Evolutionary conservation across 257 asterid genomes (phyloP), one percentile per base, ranked within the genome.

Genomic region (Penstemon eatonii): DNA sequence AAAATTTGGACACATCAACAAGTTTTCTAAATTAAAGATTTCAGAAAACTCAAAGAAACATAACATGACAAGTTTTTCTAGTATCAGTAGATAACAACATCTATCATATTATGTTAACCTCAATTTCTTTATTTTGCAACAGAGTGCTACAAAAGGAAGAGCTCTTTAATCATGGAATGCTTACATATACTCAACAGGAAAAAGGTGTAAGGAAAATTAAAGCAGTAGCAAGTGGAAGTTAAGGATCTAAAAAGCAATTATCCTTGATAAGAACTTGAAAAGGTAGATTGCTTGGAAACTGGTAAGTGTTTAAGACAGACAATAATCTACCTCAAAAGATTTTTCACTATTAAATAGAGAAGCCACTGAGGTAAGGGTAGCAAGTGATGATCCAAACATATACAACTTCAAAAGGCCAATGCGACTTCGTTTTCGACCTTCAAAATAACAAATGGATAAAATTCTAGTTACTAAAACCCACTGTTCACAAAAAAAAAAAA

Each of bases 351-450:
- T 82, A 43, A 80, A 76, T 44, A 84, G 73, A 74, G 60, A 74
- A 46, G 59, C 76, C 47, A 78, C 63, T n/a, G 96, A 77, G 61
- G 78, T 54, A 60, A 90, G 55, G n/a, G 78, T 66, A 58, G 92
- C 81, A 57, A 80, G 70, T 0, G 92, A 85, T 36, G 96, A 84
- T 63, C 95, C 97, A 65, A 78, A 73, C 66, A 83, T 42, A 71
- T 85, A 93, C 62, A 88, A 60, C 82, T 82, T 88, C 81, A 93
- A 75, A 57, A 87, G 82, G 66, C 40, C 75, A 68, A 66, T 69
- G 15, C 82, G 81, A 80, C 91, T 93, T 56, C 90, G 85, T 65
- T 82, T 90, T 60, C 91, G 83, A 70, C 98, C 98, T 92, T 74
- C 80, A 76, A 56, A 68, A 61, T 8, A 58, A 64, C 39, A 78